Percentiles rank a stretch among this genome's conserved stretches.
Conservation (phyloP, 176 grass and related monocot genomes). For the Phragmites australis region DNA sequence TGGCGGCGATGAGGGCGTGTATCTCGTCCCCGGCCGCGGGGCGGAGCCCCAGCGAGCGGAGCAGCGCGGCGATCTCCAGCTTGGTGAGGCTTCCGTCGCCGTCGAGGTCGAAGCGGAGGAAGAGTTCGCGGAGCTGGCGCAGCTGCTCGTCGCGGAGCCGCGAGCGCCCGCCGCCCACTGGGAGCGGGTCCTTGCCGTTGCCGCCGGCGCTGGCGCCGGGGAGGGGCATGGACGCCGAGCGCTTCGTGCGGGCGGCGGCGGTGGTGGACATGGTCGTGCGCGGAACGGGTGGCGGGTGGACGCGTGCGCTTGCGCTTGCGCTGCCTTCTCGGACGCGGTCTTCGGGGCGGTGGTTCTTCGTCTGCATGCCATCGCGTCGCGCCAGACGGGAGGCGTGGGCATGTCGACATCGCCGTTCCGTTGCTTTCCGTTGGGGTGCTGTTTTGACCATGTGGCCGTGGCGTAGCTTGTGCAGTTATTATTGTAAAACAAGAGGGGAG, state of each 20-base stretch:
- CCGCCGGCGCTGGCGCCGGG: background rate
- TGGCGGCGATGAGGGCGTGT: slow-evolving; percentile 53
- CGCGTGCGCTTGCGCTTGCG: background rate
- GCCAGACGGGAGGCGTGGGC: background rate
- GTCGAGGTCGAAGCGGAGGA: slow-evolving; percentile 62
- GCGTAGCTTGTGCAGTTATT: background rate
- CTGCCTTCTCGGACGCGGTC: slow-evolving; percentile 40
- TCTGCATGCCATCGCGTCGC: slow-evolving; percentile 34
- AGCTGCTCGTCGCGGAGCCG: slow-evolving; percentile 57
- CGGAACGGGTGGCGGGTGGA: background rate
- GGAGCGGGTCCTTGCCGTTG: slow-evolving; percentile 11
- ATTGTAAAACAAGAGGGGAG: too few species aligned
- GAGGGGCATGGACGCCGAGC: slow-evolving; percentile 40
- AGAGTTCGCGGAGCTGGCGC: slow-evolving; percentile 56
- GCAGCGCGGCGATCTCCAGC: slow-evolving; percentile 59
- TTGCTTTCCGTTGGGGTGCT: slow-evolving; percentile 9
- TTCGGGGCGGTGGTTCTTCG: slow-evolving; percentile 13
- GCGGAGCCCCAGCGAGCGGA: slow-evolving; percentile 52
- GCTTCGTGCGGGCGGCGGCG: background rate
- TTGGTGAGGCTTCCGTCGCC: slow-evolving; percentile 61
- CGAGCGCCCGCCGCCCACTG: slow-evolving; percentile 5
- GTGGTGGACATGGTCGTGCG: slow-evolving; percentile 12
- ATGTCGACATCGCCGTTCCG: background rate
- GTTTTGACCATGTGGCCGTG: slow-evolving; percentile 5
- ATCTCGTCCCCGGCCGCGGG: slow-evolving; percentile 54